Conservation (phyloP, 257 asterid genomes). For the Mitragyna speciosa region DNA sequence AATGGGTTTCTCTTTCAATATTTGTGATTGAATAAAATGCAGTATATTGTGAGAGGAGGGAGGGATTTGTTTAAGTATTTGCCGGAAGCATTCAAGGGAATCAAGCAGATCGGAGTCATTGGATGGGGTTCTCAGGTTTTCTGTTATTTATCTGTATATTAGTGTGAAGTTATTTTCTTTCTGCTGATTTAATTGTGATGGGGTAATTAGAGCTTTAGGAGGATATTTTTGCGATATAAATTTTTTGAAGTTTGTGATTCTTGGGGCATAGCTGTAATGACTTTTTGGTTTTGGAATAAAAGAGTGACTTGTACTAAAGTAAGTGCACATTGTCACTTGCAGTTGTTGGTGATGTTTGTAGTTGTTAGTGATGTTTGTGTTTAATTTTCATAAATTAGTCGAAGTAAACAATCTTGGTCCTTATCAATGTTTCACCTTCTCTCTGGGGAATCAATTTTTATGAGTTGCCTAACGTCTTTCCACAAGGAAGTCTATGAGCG, state of each 20-base stretch:
- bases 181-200: not conserved
- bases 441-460: not conserved
- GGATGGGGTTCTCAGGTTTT: conserved; percentile 99
- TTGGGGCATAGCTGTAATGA: not conserved
- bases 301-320: not conserved
- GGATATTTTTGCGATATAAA: not conserved
- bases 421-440: not conserved
- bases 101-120: conserved; percentile 95
- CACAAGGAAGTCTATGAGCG: not conserved
- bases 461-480: not conserved
- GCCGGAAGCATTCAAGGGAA: conserved; percentile 90
- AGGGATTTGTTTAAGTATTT: conserved; percentile 76
- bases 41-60: conserved; percentile 98
- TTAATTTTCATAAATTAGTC: not conserved
- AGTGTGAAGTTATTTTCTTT: not conserved
- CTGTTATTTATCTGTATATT: not conserved
- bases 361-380: not conserved
- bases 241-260: not conserved
- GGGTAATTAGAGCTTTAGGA: not conserved
- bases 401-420: not conserved
- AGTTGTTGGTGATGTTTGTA: not conserved
- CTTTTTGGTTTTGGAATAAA: not conserved
- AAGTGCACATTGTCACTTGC: not conserved
- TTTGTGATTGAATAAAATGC: conserved; percentile 5
- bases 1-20: not conserved